Base-by-base conservation (phyloP, 164 flowering plant genomes). In the Dillenia turbinata region DNA sequence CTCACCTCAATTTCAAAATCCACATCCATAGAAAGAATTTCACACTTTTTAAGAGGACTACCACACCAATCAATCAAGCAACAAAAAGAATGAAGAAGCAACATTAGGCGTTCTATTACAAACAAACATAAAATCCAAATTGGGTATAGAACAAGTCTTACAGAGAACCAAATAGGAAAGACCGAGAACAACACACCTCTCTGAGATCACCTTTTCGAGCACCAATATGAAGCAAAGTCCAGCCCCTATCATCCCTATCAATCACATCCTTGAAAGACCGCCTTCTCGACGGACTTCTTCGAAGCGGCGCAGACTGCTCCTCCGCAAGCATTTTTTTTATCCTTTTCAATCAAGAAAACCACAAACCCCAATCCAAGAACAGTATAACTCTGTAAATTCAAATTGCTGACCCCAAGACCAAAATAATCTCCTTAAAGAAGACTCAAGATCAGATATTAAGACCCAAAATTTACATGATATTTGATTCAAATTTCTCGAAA, bases 221-320 rank as follows among this genome's bases (percentile, higher is more conserved):
- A 64, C 81, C 84, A 44, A 93, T 62, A 59, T 93, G 98, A 49
- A 93, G 97, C 72, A 69, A 58, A 69, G 98, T 90, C 98, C 98
- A 93, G 11, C 96, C 98, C 58, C 98, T 79, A 66, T 93, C 98
- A 72, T 93, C 98, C 60, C 70, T 81, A 64, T 74, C 90, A 5
- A 57, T 74, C 17, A 61, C 77, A 48, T 69, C 66, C 66, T 65
- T 73, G 60, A 71, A 72, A 45, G 79, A 80, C 8, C 83, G 78
- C 69, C 82, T 79, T 57, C 77, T 77, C 15, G 83, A 81, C 60
- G 73, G 57, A 61, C 45, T 82, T 50, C 89, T 72, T 61, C 78
- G 59, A 9, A 65, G n/a, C 12, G 71, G 49, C 47, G 33, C 71
- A 58, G 52, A 24, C 53, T 64, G 71, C n/a, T 78, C 86, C 56